Percentiles rank a stretch among this genome's conserved stretches.
phyloP scores from a whole-genome alignment of 2,329 filamentous ascomycete genomes.

The Aspergillus vadensis region DNA sequence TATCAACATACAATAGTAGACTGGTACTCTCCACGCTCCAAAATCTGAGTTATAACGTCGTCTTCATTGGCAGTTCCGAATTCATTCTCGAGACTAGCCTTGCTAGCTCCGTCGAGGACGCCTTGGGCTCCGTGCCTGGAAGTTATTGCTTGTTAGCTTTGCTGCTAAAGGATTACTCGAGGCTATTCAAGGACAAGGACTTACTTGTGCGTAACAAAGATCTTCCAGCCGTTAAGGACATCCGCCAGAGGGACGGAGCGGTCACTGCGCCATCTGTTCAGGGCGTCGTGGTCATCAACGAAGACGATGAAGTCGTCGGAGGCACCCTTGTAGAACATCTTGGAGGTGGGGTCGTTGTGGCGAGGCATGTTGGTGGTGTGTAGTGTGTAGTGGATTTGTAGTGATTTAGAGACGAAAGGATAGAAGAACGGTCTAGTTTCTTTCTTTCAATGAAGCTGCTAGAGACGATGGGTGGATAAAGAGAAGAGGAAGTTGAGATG shows the following conservation, averaged over 20 bases:
- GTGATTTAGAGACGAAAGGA: slow-evolving; percentile 7
- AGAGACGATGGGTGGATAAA: background rate
- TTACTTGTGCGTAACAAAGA: slow-evolving; percentile 89
- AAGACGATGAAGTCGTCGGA: slow-evolving; percentile 69
- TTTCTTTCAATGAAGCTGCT: background rate
- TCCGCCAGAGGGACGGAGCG: slow-evolving; percentile 76
- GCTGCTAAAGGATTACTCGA: too few species aligned
- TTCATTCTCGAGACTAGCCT: slow-evolving; percentile 75
- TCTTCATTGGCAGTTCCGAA: slow-evolving; percentile 82
- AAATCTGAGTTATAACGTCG: slow-evolving; percentile 77
- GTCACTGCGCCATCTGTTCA: slow-evolving; percentile 82
- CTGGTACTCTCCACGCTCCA: slow-evolving; percentile 73
- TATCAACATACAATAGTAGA: slow-evolving; percentile 54
- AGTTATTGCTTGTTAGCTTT: background rate
- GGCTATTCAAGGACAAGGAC: too few species aligned
- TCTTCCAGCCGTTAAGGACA: slow-evolving; percentile 83
- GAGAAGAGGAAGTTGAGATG: background rate
- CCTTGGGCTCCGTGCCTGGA: slow-evolving; percentile 78
- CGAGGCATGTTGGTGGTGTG: slow-evolving; percentile 59
- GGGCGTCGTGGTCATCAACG: slow-evolving; percentile 52
- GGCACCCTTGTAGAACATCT: slow-evolving; percentile 82
- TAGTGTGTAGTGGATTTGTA: slow-evolving; percentile 10
- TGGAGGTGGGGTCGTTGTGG: slow-evolving; percentile 69
- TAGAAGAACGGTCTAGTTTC: background rate
- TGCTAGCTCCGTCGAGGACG: slow-evolving; percentile 72